A percentile compares a stretch with the other conserved stretches of the same genome.
These are phyloP conservation scores for Panicum virgatum DNA, from an alignment of 202 grass and related monocot species.

Conservation along the genomic window DNA sequence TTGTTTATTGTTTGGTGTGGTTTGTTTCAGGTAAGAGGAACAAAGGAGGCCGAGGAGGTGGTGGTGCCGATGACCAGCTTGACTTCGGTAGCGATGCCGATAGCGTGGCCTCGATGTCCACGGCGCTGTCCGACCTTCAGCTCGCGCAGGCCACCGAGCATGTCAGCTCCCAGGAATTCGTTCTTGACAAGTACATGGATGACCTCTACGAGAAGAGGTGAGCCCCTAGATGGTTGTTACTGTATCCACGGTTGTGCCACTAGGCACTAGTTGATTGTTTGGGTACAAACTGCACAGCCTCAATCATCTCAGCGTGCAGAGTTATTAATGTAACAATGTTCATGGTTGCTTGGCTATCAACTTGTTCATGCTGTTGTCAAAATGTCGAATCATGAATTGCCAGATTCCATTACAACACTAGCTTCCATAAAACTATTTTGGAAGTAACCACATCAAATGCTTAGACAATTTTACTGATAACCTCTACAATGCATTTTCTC, in stretches of 20 bases:
- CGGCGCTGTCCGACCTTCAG: conserved; percentile 46
- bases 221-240: not conserved
- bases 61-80: conserved; percentile 45
- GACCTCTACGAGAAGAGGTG: conserved; percentile 75
- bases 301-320: too few relatives aligned
- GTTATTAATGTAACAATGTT: too few relatives aligned
- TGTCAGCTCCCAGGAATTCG: conserved; percentile 51
- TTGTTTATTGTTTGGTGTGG: not conserved
- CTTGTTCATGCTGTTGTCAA: not conserved
- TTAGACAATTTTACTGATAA: not conserved
- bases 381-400: not conserved
- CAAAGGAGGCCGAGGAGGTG: conserved; percentile 29
- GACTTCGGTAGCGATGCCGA: conserved; percentile 63
- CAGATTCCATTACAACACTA: not conserved
- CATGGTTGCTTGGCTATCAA: not conserved
- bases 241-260: not conserved
- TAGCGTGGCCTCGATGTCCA: conserved; percentile 59
- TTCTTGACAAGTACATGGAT: conserved; percentile 60
- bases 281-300: not conserved
- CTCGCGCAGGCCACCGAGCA: conserved; percentile 44
- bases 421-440: not conserved
- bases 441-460: not conserved
- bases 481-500: not conserved
- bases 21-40: conserved; percentile 15
- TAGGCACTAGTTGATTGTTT: conserved; percentile 13